phyloP scores from a whole-genome alignment of 2,329 filamentous ascomycete genomes.

The Lachnellula cervina region DNA sequence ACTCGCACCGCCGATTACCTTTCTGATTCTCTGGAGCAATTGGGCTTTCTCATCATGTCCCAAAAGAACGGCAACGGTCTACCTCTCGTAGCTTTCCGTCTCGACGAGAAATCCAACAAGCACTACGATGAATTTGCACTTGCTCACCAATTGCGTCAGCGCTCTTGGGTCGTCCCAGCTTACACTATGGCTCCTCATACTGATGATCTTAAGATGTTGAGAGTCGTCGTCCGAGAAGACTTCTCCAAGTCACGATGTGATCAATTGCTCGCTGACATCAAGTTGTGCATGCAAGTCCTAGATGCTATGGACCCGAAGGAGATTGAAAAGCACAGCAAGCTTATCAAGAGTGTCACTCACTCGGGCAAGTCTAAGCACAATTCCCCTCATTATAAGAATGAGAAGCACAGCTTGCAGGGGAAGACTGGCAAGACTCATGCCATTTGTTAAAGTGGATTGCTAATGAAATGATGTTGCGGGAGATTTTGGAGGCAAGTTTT shows the following conservation, averaged over 20 bases:
- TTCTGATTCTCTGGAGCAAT: constrained; percentile 61
- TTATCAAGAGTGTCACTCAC: constrained; percentile 50
- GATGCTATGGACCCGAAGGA: constrained; percentile 68
- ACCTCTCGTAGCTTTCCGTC: constrained; percentile 84
- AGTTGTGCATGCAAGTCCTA: constrained; percentile 66
- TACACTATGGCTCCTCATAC: constrained; percentile 96
- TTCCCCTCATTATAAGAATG: constrained; percentile 45
- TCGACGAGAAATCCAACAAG: constrained; percentile 41
- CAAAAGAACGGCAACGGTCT: constrained; percentile 72
- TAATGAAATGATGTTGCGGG: neutral
- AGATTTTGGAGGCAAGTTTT: no score
- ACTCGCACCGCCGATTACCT: constrained; percentile 89
- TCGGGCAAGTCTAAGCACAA: constrained; percentile 24
- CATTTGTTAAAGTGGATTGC: constrained; percentile 54
- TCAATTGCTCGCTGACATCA: constrained; percentile 70
- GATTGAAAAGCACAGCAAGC: constrained; percentile 65
- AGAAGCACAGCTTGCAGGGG: constrained; percentile 82
- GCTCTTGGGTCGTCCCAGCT: constrained; percentile 90
- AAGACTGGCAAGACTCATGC: constrained; percentile 88
- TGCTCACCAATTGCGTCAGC: constrained; percentile 78
- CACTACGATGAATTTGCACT: constrained; percentile 71
- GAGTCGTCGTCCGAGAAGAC: constrained; percentile 88
- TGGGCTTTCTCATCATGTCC: constrained; percentile 87
- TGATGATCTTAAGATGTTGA: constrained; percentile 79
- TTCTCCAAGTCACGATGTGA: constrained; percentile 82